Base-by-base conservation (phyloP, 2,329 filamentous ascomycete species). In the Fusarium nanum region DNA sequence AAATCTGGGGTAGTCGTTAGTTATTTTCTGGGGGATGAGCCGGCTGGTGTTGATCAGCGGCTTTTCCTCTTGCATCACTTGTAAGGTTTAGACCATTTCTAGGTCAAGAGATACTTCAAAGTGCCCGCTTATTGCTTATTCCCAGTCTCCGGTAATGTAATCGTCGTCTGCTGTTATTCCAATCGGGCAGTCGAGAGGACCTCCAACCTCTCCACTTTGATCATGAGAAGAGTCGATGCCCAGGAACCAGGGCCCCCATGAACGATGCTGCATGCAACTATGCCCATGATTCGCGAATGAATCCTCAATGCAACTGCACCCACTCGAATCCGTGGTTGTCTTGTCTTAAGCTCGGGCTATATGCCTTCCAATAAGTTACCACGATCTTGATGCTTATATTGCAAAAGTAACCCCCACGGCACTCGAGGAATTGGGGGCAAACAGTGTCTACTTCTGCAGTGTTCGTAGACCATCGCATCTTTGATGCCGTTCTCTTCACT, bases 1-100 rank as follows among this genome's bases (percentile, higher is more conserved):
- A 73, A 73, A 71, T 73, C 72, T 64, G 72, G 72, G 72, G 72
- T 73, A 74, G 20, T 48, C 73, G 73, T 16, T 53, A 74, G 20
- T 48, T 73, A 74, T 13, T 53, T 60, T 60, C 54, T 57, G 56
- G 57, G 68, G 60, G 49, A 42, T 53, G 22, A 42, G 23, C 34
- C 49, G 10, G 55, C 68, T 56, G 49, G 57, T 49, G 61, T 49
- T 56, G 48, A 56, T 59, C 48, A 53, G n/a, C 13, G 34, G 32
- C 34, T 25, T 37, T 53, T 16, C 18, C 48, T 40, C 6, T 34
- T 37, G 18, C 34, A 37, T 40, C 48, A 18, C 32, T 52, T 13
- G 13, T 40, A 42, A 53, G 34, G 23, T 20, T 53, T 53, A 42
- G n/a, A n/a, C 32, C 18, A 16, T 42, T 49, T 34, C 8, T 22